Evolutionary conservation across 768 basidiomycete species (phyloP).

Genomic region (Erythrobasidium yunnanense): DNA sequence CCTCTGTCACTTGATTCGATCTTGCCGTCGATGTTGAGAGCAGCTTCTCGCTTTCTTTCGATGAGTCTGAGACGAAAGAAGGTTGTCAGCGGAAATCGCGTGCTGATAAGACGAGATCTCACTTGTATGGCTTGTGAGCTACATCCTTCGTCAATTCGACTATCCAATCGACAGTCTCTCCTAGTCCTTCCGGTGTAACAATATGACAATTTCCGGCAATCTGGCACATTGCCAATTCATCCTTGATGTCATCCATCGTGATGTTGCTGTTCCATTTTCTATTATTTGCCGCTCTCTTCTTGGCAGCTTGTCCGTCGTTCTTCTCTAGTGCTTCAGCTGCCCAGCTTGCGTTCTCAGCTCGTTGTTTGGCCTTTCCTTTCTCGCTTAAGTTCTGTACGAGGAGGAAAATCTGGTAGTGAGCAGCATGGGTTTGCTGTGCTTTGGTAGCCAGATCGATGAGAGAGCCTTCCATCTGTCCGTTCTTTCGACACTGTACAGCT

Average conservation of each 20-base stretch:
- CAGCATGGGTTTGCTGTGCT: neutral
- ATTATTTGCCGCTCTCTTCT: neutral
- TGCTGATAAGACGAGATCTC: neutral
- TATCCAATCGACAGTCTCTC: conserved; percentile 3
- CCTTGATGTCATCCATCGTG: conserved; percentile 15
- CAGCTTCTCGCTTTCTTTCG: conserved; percentile 3
- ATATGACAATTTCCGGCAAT: neutral
- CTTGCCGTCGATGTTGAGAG: conserved; percentile 21
- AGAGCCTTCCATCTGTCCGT: neutral
- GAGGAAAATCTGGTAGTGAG: conserved; percentile 13
- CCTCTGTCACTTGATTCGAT: neutral
- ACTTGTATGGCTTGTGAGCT: conserved; percentile 20
- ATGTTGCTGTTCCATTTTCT: neutral
- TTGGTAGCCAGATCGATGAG: conserved; percentile 5
- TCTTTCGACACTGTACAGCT: neutral
- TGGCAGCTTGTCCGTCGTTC: neutral
- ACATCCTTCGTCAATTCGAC: conserved; percentile 23
- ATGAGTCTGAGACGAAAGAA: neutral
- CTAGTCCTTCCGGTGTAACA: neutral
- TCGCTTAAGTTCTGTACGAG: conserved; percentile 2
- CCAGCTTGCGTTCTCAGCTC: conserved; percentile 3
- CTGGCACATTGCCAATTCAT: neutral
- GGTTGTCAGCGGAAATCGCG: neutral
- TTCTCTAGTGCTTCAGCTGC: neutral
- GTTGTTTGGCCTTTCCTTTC: neutral